Conservation (phyloP, 2,329 filamentous ascomycete species). For the Leptosphaerulina australis region DNA sequence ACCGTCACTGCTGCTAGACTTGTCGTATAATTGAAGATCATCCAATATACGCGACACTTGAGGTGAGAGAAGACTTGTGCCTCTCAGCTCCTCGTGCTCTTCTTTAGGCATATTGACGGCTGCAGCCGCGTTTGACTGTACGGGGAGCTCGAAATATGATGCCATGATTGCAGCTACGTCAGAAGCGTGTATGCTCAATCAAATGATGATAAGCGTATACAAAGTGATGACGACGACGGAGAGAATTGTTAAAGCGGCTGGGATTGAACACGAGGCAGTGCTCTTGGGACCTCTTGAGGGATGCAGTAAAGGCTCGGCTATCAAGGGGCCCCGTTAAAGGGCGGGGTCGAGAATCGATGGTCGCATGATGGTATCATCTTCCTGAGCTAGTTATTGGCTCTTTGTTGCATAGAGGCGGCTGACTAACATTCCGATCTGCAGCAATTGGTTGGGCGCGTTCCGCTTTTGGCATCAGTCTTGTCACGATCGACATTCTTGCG, state of each 20-base stretch:
- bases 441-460: neutral
- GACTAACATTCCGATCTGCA: slow-evolving; percentile 10
- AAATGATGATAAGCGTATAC: slow-evolving; percentile 5
- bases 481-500: slow-evolving; percentile 6
- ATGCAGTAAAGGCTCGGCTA: slow-evolving; percentile 13
- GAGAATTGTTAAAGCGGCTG: slow-evolving; percentile 13
- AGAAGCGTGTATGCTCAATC: slow-evolving; percentile 1
- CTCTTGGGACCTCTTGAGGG: slow-evolving; percentile 16
- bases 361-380: slow-evolving; percentile 11
- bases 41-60: slow-evolving; percentile 41
- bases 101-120: slow-evolving; percentile 21
- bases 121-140: slow-evolving; percentile 25
- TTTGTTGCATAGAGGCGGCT: neutral
- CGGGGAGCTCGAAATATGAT: slow-evolving; percentile 45
- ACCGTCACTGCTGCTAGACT: slow-evolving; percentile 36
- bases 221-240: slow-evolving; percentile 9
- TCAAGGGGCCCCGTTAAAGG: slow-evolving; percentile 8
- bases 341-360: slow-evolving; percentile 14
- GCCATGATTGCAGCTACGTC: slow-evolving; percentile 30
- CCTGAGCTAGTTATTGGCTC: slow-evolving; percentile 13
- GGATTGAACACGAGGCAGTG: slow-evolving; percentile 10
- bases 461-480: neutral
- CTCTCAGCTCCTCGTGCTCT: slow-evolving; percentile 25
- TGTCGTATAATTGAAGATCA: slow-evolving; percentile 31
- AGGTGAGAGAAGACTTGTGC: slow-evolving; percentile 35